These are phyloP conservation scores for Adansonia gregorii DNA, from an alignment of 441 rosid genomes.

Conservation along the genomic window DNA sequence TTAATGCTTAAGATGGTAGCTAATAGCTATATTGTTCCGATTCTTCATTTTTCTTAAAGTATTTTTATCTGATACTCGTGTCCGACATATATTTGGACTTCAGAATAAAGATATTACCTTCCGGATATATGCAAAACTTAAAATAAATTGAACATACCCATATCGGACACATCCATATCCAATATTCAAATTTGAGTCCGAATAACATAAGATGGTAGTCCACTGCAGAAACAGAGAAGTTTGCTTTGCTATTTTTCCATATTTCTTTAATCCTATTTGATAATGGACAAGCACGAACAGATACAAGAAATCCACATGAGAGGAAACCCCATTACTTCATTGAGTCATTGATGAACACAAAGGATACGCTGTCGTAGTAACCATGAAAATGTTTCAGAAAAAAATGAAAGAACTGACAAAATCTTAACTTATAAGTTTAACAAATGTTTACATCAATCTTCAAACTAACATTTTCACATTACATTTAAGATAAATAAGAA, in stretches of 20 bases:
- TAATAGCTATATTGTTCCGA: too few relatives aligned
- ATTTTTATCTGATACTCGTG: too few relatives aligned
- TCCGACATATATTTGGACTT: too few relatives aligned
- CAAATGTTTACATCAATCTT: not conserved
- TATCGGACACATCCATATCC: too few relatives aligned
- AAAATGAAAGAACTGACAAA: not conserved
- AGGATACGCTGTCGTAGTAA: not conserved
- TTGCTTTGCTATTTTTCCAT: not conserved
- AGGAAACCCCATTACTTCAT: not conserved
- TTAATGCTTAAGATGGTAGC: too few relatives aligned
- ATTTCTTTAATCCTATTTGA: not conserved
- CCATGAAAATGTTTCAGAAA: slow-evolving; percentile 1
- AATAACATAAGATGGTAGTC: not conserved
- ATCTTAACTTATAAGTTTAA: not conserved
- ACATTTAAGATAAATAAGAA: not conserved
- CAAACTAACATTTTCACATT: not conserved
- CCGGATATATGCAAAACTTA: too few relatives aligned
- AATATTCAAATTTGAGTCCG: too few relatives aligned
- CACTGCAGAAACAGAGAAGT: not conserved
- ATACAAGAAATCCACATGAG: not conserved
- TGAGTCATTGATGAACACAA: not conserved
- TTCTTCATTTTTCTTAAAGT: too few relatives aligned
- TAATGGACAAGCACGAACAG: not conserved
- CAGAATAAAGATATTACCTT: too few relatives aligned
- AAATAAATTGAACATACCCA: too few relatives aligned